Percentiles rank a stretch among this genome's conserved stretches.
These are phyloP conservation scores for Stemphylium beticola DNA, from an alignment of 2,329 filamentous ascomycete species.

Conservation along the genomic window DNA sequence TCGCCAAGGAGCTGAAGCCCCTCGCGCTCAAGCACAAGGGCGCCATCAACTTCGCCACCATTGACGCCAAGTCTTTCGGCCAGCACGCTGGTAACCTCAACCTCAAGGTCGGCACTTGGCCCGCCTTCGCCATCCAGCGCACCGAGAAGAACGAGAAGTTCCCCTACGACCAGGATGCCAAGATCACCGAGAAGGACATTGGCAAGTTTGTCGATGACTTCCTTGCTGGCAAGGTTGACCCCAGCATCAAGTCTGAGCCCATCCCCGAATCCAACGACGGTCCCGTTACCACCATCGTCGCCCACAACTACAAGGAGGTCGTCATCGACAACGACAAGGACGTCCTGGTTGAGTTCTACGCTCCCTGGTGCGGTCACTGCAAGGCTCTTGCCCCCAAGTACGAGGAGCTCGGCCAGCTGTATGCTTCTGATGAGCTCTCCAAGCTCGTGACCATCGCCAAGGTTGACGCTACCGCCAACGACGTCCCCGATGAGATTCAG, in stretches of 20 bases:
- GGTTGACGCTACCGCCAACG: constrained; percentile 95
- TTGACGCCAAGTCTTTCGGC: constrained; percentile 92
- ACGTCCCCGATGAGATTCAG: constrained; percentile 94
- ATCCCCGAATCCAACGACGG: constrained; percentile 93
- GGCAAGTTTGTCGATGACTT: constrained; percentile 86
- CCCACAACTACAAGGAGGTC: constrained; percentile 89
- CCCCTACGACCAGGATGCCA: constrained; percentile 84
- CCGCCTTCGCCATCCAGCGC: constrained; percentile 97
- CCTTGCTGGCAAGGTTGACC: constrained; percentile 83
- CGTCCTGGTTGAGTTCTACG: constrained; percentile 97
- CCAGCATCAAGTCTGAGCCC: constrained; percentile 98
- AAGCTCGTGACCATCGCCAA: constrained; percentile 76
- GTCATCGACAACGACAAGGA: constrained; percentile 96
- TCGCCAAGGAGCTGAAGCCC: constrained; percentile 79
- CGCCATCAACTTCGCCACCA: constrained; percentile 96
- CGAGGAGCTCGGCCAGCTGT: constrained; percentile 67
- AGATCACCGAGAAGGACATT: constrained; percentile 76
- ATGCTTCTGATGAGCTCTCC: constrained; percentile 57
- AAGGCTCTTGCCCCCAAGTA: constrained; percentile 73
- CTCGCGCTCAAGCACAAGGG: constrained; percentile 92
- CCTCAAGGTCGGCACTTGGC: constrained; percentile 93
- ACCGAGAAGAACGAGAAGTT: constrained; percentile 95
- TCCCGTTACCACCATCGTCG: constrained; percentile 85
- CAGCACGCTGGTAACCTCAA: constrained; percentile 97
- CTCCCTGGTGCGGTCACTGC: constrained; percentile 79